Evolutionary conservation across 129 eudicot genomes (phyloP), one percentile per base, ranked within the genome.

Genomic region (Solidago caesia): DNA sequence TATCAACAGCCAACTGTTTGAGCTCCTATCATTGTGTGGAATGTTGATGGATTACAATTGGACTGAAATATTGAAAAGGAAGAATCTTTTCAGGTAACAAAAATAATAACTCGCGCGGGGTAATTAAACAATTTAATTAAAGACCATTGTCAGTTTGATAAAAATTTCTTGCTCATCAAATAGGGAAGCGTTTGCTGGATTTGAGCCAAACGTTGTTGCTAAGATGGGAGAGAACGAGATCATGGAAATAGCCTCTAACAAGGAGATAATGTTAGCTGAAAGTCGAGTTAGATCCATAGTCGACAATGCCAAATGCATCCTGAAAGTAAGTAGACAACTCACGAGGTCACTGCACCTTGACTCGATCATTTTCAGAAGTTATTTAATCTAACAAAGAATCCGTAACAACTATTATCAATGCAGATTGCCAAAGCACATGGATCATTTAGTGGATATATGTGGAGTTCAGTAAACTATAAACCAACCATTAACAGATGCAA

Each of bases 11-110:
- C 86, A 84, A 84, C 76, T 95, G 79, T 95, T 95, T 41, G 99
- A 95, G 85, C 80, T 95, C 78, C 99, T 95, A 4, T 89, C 95
- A 44, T 29, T 95, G 80, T 89, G 90, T 80, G 99, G 96, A 56
- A 86, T 95, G 99, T 81, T 95, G 78, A 95, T 95, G 97, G 97
- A 95, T 76, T 89, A 82, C 82, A 95, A 91, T 55, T 95, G 99
- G 99, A 91, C 99, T 43, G 99, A 95, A 53, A 95, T 95, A 79
- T 73, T 95, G 53, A 91, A 89, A 77, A 85, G 90, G 81, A 95
- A 85, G 77, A 77, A 75, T 61, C 85, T 84, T 58, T 83, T 95
- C 71, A 91, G 99, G 99, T 89, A 55, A 79, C 49, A 58, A 52
- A 15, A 42, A 45, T 44, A 12, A 44, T 0, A 12, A 43, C 59